These are phyloP conservation scores for Lasiodiplodia citricola DNA, from an alignment of 2,329 filamentous ascomycete genomes.

Conservation along the genomic window DNA sequence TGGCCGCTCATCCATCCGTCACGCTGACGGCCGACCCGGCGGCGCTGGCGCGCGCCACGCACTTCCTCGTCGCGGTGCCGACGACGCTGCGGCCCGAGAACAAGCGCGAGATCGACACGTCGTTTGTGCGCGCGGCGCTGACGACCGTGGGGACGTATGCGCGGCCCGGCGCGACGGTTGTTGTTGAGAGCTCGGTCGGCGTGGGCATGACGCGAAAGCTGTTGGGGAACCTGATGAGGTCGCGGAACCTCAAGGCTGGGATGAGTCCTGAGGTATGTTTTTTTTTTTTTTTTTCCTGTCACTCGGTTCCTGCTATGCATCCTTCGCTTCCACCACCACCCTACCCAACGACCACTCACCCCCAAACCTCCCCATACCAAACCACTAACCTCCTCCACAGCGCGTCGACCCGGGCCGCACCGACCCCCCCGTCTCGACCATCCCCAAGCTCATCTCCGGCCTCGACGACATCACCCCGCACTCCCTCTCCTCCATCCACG, in stretches of 20 bases:
- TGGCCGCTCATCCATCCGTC: constrained; percentile 37
- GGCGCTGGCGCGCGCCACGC: constrained; percentile 52
- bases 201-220: constrained; percentile 61
- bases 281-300: constrained; percentile 59
- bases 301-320: constrained; percentile 56
- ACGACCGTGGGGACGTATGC: constrained; percentile 50
- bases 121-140: constrained; percentile 55
- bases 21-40: constrained; percentile 47
- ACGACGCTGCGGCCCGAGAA: constrained; percentile 54
- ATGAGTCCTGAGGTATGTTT: constrained; percentile 55
- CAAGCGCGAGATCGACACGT: constrained; percentile 53
- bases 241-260: constrained; percentile 35
- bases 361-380: constrained; percentile 59
- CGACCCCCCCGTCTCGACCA: constrained; percentile 44
- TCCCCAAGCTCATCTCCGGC: constrained; percentile 62
- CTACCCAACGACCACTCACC: constrained; percentile 56
- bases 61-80: constrained; percentile 61
- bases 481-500: constrained; percentile 52
- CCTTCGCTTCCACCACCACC: constrained; percentile 42
- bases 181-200: constrained; percentile 61
- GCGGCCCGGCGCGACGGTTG: constrained; percentile 53
- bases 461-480: constrained; percentile 53
- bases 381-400: constrained; percentile 48
- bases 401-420: constrained; percentile 58
- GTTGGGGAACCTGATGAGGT: constrained; percentile 51